Evolutionary conservation across 2,329 filamentous ascomycete genomes (phyloP), one percentile per base, ranked within the genome.

Genomic region (Lecanicillium sp.): DNA sequence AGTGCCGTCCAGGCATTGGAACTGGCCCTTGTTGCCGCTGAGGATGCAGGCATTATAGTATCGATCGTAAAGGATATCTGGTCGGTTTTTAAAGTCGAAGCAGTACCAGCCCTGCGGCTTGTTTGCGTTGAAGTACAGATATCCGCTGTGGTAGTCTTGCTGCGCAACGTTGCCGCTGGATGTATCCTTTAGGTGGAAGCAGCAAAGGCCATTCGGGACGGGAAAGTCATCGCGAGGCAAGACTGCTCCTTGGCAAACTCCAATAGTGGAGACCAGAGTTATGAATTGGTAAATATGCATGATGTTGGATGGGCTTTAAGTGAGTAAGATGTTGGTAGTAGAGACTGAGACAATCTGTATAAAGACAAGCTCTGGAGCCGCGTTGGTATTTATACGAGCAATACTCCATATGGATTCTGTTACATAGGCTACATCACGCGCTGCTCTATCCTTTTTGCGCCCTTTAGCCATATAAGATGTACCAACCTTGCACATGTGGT

Each of bases 31-130:
- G 13, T 48, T 32, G 4, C 25, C 45, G 30, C 43, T 40, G 41
- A 59, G 42, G 41, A 58, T 57, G 45, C 58, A 61, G n/a, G 58
- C 55, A 37, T 56, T 58, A 45, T 51, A 48, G 41, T 40, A 43
- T 25, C 40, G 40, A 28, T 61, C 57, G 13, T 45, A 47, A 9
- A 61, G 49, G 4, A 57, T 38, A 3, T 51, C 46, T n/a, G 47
- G 48, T 0, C 44, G 8, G 29, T 51, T 38, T 17, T 49, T 41
- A 11, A 53, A 40, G 19, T 59, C 37, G 17, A 59, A 50, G 43
- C 58, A 61, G 42, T 56, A 61, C 49, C 54, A 56, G 17, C 55
- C 56, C 0, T 48, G 37, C 2, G 49, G 42, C 5, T 49, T 41
- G 32, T 34, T 44, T 3, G 47, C 48, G 13, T 50, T 45, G 18